phyloP scores from a whole-genome alignment of 768 basidiomycete genomes.

The Dendrothele bispora region DNA sequence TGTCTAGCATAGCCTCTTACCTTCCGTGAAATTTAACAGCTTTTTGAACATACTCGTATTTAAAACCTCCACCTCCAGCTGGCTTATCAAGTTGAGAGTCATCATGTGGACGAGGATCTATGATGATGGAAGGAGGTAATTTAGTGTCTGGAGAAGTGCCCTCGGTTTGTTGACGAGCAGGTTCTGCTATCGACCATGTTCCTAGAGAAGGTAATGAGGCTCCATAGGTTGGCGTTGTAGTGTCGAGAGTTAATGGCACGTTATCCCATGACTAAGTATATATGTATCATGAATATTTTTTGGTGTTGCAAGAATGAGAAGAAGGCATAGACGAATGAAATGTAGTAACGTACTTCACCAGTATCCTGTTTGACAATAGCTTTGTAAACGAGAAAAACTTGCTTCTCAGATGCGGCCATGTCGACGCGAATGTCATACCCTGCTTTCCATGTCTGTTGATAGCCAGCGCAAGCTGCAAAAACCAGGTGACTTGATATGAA shows the following conservation, averaged over 20 bases:
- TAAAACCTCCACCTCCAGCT: conserved; percentile 20
- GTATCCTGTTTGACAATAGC: conserved; percentile 8
- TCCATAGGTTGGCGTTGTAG: conserved; percentile 37
- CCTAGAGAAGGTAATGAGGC: too few species aligned
- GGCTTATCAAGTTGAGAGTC: conserved; percentile 25
- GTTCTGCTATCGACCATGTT: too few species aligned
- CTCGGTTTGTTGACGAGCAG: conserved; percentile 14
- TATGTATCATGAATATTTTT: neutral
- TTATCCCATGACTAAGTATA: conserved; percentile 38
- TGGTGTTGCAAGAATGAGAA: neutral
- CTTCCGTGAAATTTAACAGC: too few species aligned
- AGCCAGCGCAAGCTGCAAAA: neutral
- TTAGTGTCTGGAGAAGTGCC: conserved; percentile 26
- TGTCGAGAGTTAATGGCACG: conserved; percentile 38
- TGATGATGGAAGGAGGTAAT: conserved; percentile 21
- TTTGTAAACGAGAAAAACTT: conserved; percentile 6
- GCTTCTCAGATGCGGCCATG: neutral
- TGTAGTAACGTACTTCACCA: conserved; percentile 7
- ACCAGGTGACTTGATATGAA: neutral
- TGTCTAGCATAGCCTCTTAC: too few species aligned
- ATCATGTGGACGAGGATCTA: conserved; percentile 24
- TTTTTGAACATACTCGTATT: too few species aligned
- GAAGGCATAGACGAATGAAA: neutral
- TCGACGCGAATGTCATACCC: conserved; percentile 10
- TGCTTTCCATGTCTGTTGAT: conserved; percentile 4